phyloP scores from a whole-genome alignment of 805 yeast species.

The Lipomyces orientalis region DNA sequence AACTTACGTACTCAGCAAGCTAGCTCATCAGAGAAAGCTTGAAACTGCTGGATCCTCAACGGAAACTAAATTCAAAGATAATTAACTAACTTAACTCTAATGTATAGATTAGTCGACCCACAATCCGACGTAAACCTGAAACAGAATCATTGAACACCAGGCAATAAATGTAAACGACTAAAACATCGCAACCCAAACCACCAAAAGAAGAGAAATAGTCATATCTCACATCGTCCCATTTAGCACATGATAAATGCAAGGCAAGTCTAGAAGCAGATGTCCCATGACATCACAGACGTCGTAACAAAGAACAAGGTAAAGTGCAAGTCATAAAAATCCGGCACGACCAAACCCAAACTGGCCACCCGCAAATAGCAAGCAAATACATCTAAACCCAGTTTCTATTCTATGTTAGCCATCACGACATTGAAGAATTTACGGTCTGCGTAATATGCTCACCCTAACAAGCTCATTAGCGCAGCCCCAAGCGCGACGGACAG shows the following conservation, averaged over 20 bases:
- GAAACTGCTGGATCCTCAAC: too few species aligned
- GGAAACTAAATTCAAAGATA: too few species aligned
- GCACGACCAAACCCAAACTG: background rate
- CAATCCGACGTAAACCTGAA: too few species aligned
- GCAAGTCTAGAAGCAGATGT: background rate
- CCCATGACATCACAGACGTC: background rate
- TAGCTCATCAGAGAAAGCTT: too few species aligned
- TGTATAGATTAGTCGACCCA: too few species aligned
- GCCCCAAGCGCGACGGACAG: constrained; percentile 65
- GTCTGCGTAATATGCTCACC: constrained; percentile 46
- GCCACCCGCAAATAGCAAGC: background rate
- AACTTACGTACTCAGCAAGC: too few species aligned
- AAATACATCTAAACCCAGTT: background rate
- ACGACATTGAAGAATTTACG: background rate
- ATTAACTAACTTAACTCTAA: too few species aligned
- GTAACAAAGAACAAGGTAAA: background rate
- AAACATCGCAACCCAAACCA: background rate
- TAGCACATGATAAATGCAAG: background rate
- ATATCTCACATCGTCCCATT: background rate
- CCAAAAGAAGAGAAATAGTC: background rate
- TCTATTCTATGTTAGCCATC: background rate
- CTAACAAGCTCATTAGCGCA: constrained; percentile 70
- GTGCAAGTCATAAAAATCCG: background rate
- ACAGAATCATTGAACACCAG: too few species aligned
- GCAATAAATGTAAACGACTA: too few species aligned